Percentiles rank a stretch among this genome's conserved stretches.
Conservation (phyloP, 2,329 filamentous ascomycete species). For the Claviceps digitariae region DNA sequence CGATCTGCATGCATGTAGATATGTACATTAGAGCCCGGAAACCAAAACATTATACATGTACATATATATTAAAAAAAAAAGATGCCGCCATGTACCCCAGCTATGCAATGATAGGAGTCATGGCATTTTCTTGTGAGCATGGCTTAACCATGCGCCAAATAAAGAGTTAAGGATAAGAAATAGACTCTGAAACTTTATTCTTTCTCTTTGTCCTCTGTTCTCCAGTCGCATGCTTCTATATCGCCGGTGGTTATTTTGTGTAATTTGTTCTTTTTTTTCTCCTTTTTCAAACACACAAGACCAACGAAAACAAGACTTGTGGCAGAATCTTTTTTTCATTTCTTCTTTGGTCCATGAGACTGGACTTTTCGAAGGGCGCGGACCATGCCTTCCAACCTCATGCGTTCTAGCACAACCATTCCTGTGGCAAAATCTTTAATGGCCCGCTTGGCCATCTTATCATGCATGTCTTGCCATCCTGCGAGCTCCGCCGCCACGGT, state of each 20-base stretch:
- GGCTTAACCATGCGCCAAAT: background rate
- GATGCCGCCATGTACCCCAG: background rate
- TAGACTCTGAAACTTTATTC: no score
- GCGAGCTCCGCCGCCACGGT: conserved; percentile 85
- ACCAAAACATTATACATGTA: background rate
- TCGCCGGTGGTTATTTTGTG: no score
- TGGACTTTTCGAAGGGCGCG: conserved; percentile 56
- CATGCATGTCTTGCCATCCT: conserved; percentile 85
- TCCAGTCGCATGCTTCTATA: no score
- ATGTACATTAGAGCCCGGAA: background rate
- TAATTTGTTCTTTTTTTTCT: background rate
- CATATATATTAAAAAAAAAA: background rate
- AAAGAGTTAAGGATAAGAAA: no score
- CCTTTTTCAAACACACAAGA: no score
- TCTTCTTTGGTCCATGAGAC: background rate
- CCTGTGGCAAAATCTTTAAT: conserved; percentile 62
- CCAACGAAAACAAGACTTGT: no score
- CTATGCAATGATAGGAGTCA: background rate
- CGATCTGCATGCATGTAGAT: background rate
- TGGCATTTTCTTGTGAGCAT: background rate
- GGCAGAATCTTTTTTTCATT: no score
- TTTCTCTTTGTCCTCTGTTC: no score
- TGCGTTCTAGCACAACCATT: conserved; percentile 69
- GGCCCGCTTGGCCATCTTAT: conserved; percentile 59
- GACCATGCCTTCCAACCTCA: conserved; percentile 66